Evolutionary conservation across 1,139 yeast species (phyloP).

Genomic region (Geotrichum histeridarum): DNA sequence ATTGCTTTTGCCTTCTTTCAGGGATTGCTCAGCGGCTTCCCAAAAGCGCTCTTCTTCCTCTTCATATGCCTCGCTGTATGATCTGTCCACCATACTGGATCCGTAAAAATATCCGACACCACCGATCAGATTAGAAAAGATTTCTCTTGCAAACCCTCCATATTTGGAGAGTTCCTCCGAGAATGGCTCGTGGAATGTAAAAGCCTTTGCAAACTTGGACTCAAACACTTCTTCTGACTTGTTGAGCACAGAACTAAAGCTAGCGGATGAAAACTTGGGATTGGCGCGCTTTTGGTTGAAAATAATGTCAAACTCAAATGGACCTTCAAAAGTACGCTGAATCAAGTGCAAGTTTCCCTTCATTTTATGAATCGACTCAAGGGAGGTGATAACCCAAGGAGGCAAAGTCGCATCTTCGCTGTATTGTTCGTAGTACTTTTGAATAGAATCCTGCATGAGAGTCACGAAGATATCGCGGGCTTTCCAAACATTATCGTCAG

Average conservation of each 20-base stretch:
- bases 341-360: slow-evolving; percentile 75
- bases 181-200: slow-evolving; percentile 56
- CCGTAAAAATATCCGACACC: slow-evolving; percentile 90
- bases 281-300: slow-evolving; percentile 47
- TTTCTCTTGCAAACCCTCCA: slow-evolving; percentile 62
- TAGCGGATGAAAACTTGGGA: slow-evolving; percentile 29
- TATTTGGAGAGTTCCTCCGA: slow-evolving; percentile 41
- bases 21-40: slow-evolving; percentile 27
- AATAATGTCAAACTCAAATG: slow-evolving; percentile 69
- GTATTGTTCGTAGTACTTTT: slow-evolving; percentile 43
- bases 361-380: slow-evolving; percentile 57
- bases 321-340: slow-evolving; percentile 70
- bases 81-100: slow-evolving; percentile 76
- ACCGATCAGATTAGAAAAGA: slow-evolving; percentile 78
- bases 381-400: slow-evolving; percentile 42
- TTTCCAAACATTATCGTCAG: slow-evolving; percentile 71
- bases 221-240: slow-evolving; percentile 45
- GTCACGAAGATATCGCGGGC: slow-evolving; percentile 73
- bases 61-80: slow-evolving; percentile 56
- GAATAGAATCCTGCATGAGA: slow-evolving; percentile 61
- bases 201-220: slow-evolving; percentile 51
- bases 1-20: slow-evolving; percentile 23
- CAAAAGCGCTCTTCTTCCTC: slow-evolving; percentile 44
- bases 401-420: slow-evolving; percentile 35
- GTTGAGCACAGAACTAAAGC: slow-evolving; percentile 41